A percentile compares a stretch with the other conserved stretches of the same genome.
phyloP scores from a whole-genome alignment of 768 basidiomycete species.

The Lactarius vividus region DNA sequence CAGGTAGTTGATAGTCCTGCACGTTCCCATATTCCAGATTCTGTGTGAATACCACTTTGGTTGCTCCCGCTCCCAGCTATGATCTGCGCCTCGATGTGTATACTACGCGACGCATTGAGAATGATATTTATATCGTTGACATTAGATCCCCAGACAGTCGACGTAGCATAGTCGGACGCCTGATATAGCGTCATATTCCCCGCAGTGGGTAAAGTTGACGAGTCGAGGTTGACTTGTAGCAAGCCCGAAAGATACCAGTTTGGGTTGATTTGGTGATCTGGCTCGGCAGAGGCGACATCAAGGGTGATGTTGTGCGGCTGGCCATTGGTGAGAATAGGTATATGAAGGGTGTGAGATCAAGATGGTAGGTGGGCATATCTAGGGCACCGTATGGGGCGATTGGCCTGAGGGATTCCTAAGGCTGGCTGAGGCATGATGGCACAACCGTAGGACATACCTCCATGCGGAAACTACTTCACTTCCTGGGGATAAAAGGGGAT shows the following conservation, averaged over 20 bases:
- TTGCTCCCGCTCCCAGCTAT: constrained; percentile 65
- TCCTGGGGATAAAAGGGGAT: constrained; percentile 28
- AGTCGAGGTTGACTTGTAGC: constrained; percentile 66
- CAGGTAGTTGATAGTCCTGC: constrained; percentile 54
- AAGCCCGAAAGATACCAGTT: constrained; percentile 78
- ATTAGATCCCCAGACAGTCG: constrained; percentile 43
- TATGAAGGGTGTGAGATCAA: not conserved
- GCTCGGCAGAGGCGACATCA: constrained; percentile 70
- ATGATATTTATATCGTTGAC: constrained; percentile 35
- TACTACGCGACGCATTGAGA: no score
- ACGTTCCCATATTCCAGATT: constrained; percentile 56
- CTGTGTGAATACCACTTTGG: constrained; percentile 58
- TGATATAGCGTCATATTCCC: constrained; percentile 61
- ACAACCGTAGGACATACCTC: constrained; percentile 43
- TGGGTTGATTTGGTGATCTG: constrained; percentile 56
- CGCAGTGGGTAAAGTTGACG: constrained; percentile 60
- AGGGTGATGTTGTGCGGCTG: constrained; percentile 65
- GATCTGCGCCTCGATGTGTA: constrained; percentile 57
- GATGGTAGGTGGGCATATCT: not conserved
- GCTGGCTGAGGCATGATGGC: not conserved
- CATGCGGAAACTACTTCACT: no score
- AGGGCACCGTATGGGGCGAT: constrained; percentile 38
- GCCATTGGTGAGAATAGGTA: not conserved
- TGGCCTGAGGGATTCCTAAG: constrained; percentile 41
- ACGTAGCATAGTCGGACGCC: constrained; percentile 54